phyloP scores from a whole-genome alignment of 345 rosid species.

The Geranium rotundifolium region DNA sequence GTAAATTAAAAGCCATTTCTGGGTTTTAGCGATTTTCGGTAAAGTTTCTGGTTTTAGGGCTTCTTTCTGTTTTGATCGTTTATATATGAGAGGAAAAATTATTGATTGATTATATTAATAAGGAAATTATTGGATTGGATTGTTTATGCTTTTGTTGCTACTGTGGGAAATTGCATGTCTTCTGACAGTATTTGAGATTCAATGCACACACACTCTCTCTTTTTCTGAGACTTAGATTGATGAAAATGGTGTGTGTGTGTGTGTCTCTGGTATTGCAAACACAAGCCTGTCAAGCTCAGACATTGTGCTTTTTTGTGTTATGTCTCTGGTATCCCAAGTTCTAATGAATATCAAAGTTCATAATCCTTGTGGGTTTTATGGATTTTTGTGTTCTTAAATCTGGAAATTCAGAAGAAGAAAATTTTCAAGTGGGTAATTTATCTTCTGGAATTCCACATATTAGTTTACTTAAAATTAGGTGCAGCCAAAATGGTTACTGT shows the following conservation, averaged over 20 bases:
- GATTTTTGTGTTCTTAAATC: constrained; percentile 14
- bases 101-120: too few species aligned
- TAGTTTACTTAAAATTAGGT: background rate
- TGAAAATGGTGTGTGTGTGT: constrained; percentile 6
- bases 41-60: too few species aligned
- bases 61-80: too few species aligned
- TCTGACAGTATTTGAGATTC: too few species aligned
- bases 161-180: too few species aligned
- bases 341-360: too few species aligned
- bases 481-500: background rate
- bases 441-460: background rate
- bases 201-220: background rate
- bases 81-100: too few species aligned
- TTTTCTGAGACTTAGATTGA: background rate
- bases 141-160: too few species aligned
- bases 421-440: background rate
- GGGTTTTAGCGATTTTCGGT: too few species aligned
- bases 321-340: background rate
- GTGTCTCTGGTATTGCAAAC: constrained; percentile 24
- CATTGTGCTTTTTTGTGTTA: background rate
- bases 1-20: background rate
- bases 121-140: too few species aligned
- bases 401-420: constrained; percentile 1
- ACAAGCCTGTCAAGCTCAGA: constrained; percentile 25
- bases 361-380: constrained; percentile 4